These are phyloP conservation scores for Aspergillus olivimuriae DNA, from an alignment of 495 filamentous ascomycete genomes.

Conservation along the genomic window DNA sequence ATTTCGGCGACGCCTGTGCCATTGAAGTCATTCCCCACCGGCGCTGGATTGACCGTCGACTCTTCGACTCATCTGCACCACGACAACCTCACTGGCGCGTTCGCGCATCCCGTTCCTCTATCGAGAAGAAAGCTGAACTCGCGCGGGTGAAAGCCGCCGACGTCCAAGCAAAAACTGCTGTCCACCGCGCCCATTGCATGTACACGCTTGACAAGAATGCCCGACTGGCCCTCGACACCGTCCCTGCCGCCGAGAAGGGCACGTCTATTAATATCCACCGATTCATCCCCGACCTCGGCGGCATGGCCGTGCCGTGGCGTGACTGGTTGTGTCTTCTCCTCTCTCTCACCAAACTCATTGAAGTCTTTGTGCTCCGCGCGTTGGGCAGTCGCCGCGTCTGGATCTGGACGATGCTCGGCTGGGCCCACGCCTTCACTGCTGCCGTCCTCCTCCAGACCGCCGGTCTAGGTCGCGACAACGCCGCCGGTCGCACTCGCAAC, in stretches of 20 bases:
- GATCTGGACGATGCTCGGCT: not conserved
- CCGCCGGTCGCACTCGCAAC: not conserved
- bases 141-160: not conserved
- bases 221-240: not conserved
- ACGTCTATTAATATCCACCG: not conserved
- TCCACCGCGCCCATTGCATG: not conserved
- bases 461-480: not conserved
- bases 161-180: not conserved
- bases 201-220: not conserved
- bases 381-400: not conserved
- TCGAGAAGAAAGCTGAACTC: not conserved
- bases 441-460: not conserved
- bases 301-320: not conserved
- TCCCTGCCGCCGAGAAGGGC: not conserved
- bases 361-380: not conserved
- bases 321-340: not conserved
- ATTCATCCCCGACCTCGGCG: not conserved
- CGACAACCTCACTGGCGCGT: not conserved
- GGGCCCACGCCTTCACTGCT: not conserved
- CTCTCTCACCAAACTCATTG: not conserved
- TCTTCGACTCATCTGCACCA: not conserved
- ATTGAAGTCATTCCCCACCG: not conserved
- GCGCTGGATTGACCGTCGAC: not conserved
- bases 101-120: not conserved
- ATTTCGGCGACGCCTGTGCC: not conserved